Evolutionary conservation across 192 early-diverging fungal species (phyloP).

Genomic region (Haplosporangium gracile): DNA sequence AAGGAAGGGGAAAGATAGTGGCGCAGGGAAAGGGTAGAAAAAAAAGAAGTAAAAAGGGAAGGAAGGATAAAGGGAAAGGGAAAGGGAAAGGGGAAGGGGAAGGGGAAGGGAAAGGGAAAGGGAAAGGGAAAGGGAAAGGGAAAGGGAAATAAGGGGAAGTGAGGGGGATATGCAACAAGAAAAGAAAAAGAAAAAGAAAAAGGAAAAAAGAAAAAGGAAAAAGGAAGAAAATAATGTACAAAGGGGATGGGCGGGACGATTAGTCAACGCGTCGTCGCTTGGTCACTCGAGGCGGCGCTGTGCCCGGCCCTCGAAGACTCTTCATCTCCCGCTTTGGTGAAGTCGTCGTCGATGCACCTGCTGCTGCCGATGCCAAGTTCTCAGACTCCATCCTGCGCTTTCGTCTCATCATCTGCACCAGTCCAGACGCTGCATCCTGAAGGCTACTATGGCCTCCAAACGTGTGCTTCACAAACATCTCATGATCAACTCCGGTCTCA

Average conservation of each 20-base stretch:
- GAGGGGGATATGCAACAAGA: neutral
- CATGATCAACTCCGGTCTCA: neutral
- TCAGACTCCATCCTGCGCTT: slow-evolving; percentile 39
- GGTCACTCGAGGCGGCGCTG: slow-evolving; percentile 22
- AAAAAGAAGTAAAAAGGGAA: neutral
- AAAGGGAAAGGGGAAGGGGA: neutral
- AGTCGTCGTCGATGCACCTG: neutral
- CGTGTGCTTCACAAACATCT: neutral
- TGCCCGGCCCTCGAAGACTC: slow-evolving; percentile 3
- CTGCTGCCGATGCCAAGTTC: too few species aligned
- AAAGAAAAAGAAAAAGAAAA: slow-evolving; percentile 4
- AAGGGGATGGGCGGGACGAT: neutral
- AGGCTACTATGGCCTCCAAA: neutral
- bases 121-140: neutral
- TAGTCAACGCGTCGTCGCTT: slow-evolving; percentile 36
- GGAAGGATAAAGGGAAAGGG: neutral
- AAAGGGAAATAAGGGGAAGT: neutral
- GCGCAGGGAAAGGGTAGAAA: neutral
- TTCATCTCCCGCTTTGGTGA: slow-evolving; percentile 17
- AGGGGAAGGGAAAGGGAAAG: slow-evolving; percentile 13
- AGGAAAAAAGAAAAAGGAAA: neutral
- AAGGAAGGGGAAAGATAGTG: neutral
- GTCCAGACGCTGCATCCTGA: slow-evolving; percentile 5
- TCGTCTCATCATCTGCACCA: slow-evolving; percentile 12
- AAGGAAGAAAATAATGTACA: neutral